Base-by-base conservation (phyloP, 148 eudicot species). In the Hydrangea macrophylla region DNA sequence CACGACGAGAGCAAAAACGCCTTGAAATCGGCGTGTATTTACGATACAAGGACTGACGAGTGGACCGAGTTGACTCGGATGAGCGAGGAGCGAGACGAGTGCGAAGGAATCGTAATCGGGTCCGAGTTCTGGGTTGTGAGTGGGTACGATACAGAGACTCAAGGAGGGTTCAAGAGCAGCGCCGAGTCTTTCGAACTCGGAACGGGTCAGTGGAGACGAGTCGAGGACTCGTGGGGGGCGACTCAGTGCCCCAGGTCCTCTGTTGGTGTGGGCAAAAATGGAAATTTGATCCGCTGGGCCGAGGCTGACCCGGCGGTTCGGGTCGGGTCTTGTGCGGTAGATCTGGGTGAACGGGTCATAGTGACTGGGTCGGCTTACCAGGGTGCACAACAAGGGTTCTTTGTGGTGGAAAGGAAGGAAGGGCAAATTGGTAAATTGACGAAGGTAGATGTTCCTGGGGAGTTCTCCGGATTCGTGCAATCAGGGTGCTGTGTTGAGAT, bases 101-200 rank as follows among this genome's bases (percentile, higher is more conserved):
- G 96, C 58, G 80, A 80, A 39, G 96, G 96, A 7, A 22, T 80
- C 0, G 55, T 85, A 5, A 64, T 78, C 25, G 96, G 92, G 80
- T 73, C 85, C 24, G 92, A 87, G 65, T 90, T 90, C 64, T 87
- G 90, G 92, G 96, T 87, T 20, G 78, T 90, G n/a, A 85, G 96
- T 30, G 96, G 96, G 30, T 90, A 90, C 66, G 85, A 67, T 3
- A 87, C 96, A 1, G 90, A 85, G 8, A 68, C 60, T 26, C 96
- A 90, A 54, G 96, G 96, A 2, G 23, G 58, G 51, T 90, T 87
- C 70, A 85, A 87, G 35, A 66, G 71, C 23, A 87, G 82, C 30
- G 88, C 82, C 1, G 96, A 90, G 42, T 65, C 73, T 0, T 76
- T 72, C n/a, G 78, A 80, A 9, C 10, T 75, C 0, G 55, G 31